Percentiles rank a stretch among this genome's conserved stretches.
Evolutionary conservation across 2,329 filamentous ascomycete genomes (phyloP).

Genomic region (Cytospora chrysosperma): DNA sequence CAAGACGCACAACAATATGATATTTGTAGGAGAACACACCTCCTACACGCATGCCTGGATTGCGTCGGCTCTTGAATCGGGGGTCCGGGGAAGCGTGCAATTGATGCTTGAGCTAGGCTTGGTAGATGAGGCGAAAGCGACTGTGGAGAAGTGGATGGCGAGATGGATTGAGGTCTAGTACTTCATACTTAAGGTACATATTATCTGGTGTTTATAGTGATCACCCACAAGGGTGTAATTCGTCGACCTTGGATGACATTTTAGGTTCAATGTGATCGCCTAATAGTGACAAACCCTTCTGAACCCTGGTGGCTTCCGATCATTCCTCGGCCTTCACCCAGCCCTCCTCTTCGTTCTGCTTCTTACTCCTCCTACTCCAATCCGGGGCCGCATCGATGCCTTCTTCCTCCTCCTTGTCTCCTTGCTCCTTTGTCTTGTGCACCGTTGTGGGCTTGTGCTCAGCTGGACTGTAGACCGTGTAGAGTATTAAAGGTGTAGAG

Average conservation of each 20-base stretch:
- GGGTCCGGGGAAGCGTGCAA: constrained; percentile 64
- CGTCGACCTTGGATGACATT: no score
- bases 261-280: no score
- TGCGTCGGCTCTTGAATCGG: constrained; percentile 64
- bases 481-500: constrained; percentile 56
- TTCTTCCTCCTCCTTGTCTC: constrained; percentile 60
- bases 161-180: constrained; percentile 57
- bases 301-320: background rate
- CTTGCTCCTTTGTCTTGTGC: constrained; percentile 62
- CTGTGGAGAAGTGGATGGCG: constrained; percentile 67
- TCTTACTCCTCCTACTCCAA: constrained; percentile 57
- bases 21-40: constrained; percentile 69
- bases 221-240: no score
- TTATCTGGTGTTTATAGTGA: no score
- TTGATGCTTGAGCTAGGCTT: constrained; percentile 63
- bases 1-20: constrained; percentile 66
- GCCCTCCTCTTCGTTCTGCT: constrained; percentile 52
- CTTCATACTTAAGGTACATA: no score
- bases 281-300: no score
- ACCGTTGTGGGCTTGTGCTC: constrained; percentile 60
- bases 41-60: constrained; percentile 73
- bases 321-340: constrained; percentile 38
- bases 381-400: constrained; percentile 60
- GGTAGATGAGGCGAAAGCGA: constrained; percentile 67
- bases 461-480: constrained; percentile 62